Percentiles rank a stretch among this genome's conserved stretches.
Conservation (phyloP, 306 rosid species). For the Cicer arietinum region DNA sequence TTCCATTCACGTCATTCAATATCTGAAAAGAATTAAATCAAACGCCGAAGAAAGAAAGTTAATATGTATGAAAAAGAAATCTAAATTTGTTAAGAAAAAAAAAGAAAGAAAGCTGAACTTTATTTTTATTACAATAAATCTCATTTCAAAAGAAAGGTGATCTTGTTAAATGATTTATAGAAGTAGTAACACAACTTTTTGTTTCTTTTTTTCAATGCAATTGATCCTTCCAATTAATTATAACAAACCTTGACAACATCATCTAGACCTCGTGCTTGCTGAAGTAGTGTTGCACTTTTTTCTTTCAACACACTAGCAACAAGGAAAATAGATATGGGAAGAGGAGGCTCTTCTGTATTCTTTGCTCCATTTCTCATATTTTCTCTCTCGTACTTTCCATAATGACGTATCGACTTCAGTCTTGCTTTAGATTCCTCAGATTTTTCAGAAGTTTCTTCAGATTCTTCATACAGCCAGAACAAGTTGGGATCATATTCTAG, state of each 20-base stretch:
- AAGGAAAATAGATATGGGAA: constrained; percentile 92
- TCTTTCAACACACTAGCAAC: constrained; percentile 97
- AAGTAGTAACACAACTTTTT: background rate
- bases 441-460: constrained; percentile 40
- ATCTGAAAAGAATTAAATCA: constrained; percentile 59
- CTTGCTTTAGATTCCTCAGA: constrained; percentile 67
- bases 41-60: background rate
- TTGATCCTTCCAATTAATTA: constrained; percentile 16
- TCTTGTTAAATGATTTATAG: background rate
- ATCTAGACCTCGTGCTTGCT: constrained; percentile 88
- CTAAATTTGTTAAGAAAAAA: background rate
- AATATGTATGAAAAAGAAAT: constrained; percentile 3
- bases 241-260: constrained; percentile 90
- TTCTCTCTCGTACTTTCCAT: constrained; percentile 90
- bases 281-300: constrained; percentile 77
- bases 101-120: background rate
- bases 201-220: background rate
- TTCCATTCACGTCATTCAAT: constrained; percentile 90
- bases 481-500: constrained; percentile 87
- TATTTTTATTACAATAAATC: no score
- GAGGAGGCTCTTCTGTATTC: constrained; percentile 62
- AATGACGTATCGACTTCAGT: constrained; percentile 73
- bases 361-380: constrained; percentile 63
- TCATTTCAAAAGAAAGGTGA: background rate
- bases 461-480: constrained; percentile 69